phyloP scores from a whole-genome alignment of 495 filamentous ascomycete genomes.

The Penicillium nucicola region DNA sequence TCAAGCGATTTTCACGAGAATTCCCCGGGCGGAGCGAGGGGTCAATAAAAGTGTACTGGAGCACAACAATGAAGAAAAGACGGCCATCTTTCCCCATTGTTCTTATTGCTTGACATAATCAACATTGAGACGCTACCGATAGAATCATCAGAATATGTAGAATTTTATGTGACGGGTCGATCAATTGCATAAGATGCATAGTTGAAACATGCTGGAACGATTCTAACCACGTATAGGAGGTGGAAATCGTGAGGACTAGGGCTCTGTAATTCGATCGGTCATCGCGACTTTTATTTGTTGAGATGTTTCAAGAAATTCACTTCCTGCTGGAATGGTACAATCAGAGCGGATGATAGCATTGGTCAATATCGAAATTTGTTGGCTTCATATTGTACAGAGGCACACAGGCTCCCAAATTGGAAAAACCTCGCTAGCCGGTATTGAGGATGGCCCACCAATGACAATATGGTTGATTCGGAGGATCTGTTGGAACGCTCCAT shows the following conservation, averaged over 20 bases:
- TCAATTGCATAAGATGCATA: background rate
- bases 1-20: background rate
- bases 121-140: background rate
- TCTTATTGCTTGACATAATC: background rate
- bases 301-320: background rate
- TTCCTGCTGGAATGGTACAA: background rate
- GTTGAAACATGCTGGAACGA: background rate
- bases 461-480: background rate
- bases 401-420: background rate
- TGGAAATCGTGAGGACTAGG: background rate
- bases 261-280: background rate
- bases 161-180: background rate
- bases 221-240: background rate
- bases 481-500: background rate
- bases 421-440: background rate
- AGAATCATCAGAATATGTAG: background rate
- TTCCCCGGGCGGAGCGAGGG: background rate
- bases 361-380: background rate
- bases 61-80: background rate
- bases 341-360: background rate
- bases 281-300: background rate
- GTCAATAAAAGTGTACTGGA: constrained; percentile 1
- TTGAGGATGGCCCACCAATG: background rate
- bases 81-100: background rate
- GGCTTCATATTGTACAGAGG: background rate